These are phyloP conservation scores for Lippia alba DNA, from an alignment of 305 asterid genomes.

Conservation along the genomic window DNA sequence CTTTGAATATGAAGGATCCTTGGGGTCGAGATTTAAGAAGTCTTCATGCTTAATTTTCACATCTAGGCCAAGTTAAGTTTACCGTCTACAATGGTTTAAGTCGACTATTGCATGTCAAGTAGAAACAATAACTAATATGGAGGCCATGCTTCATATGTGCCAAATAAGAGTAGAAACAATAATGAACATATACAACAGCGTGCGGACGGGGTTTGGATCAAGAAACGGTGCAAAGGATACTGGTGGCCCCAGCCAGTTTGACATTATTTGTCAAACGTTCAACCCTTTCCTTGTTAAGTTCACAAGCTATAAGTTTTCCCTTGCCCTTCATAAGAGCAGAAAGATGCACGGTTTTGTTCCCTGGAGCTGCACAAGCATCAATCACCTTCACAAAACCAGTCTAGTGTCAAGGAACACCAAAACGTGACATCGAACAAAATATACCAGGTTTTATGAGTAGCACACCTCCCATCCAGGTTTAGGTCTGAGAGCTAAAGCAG, in stretches of 20 bases:
- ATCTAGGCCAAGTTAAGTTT: constrained; percentile 72
- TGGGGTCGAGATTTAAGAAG: constrained; percentile 73
- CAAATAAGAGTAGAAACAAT: constrained; percentile 2
- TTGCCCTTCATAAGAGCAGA: constrained; percentile 89
- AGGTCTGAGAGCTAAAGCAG: constrained; percentile 81
- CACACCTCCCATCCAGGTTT: constrained; percentile 89
- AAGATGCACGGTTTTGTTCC: constrained; percentile 93
- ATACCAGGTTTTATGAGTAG: constrained; percentile 20
- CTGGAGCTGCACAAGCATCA: constrained; percentile 97
- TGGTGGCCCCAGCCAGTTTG: constrained; percentile 75
- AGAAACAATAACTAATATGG: constrained; percentile 9
- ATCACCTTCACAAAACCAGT: constrained; percentile 67
- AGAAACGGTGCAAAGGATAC: constrained; percentile 65
- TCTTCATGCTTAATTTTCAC: constrained; percentile 75
- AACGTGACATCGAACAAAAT: constrained; percentile 1
- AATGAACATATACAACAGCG: background rate
- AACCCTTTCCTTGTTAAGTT: constrained; percentile 78
- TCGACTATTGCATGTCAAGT: constrained; percentile 12
- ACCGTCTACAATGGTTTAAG: constrained; percentile 17
- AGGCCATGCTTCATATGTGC: background rate
- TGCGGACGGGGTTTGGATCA: background rate
- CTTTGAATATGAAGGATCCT: constrained; percentile 71
- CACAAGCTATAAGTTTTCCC: constrained; percentile 89
- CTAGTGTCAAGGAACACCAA: constrained; percentile 16
- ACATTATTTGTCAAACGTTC: constrained; percentile 63